phyloP scores from a whole-genome alignment of 805 yeast genomes.

The Nakazawaea laoshanensis region DNA sequence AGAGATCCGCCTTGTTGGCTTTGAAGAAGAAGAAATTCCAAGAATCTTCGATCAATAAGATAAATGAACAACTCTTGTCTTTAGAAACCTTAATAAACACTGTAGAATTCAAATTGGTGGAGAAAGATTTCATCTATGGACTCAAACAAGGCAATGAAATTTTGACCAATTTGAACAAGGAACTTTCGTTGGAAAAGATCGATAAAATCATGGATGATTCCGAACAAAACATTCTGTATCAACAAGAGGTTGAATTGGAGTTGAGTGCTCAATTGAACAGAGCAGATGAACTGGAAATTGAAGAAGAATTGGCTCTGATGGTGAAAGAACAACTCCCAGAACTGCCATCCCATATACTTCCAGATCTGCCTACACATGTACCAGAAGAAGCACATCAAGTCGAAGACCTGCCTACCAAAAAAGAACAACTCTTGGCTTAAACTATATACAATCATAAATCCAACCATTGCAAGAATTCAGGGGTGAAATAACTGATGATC shows the following conservation, averaged over 20 bases:
- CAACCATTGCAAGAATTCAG: constrained; percentile 93
- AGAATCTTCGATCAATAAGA: constrained; percentile 56
- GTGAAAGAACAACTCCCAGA: constrained; percentile 33
- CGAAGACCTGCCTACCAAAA: not conserved
- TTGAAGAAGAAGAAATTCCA: constrained; percentile 78
- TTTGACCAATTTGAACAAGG: constrained; percentile 66
- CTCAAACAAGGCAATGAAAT: constrained; percentile 74
- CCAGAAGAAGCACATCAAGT: not conserved
- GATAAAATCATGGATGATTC: constrained; percentile 79
- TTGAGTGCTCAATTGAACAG: constrained; percentile 34
- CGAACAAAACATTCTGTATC: constrained; percentile 74
- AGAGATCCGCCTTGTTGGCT: constrained; percentile 56
- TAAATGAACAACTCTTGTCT: constrained; percentile 71
- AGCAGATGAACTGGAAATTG: constrained; percentile 53
- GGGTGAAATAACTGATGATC: constrained; percentile 88
- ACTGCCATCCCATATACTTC: constrained; percentile 11
- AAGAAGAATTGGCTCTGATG: constrained; percentile 47
- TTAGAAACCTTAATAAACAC: constrained; percentile 71
- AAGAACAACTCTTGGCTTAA: not conserved
- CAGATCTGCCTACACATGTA: constrained; percentile 13
- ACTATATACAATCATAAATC: constrained; percentile 19
- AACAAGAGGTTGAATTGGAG: constrained; percentile 58
- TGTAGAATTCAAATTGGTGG: constrained; percentile 85
- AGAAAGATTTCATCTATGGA: constrained; percentile 76
- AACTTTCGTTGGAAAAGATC: constrained; percentile 70